Percentiles rank a stretch among this genome's conserved stretches.
Conservation (phyloP, 495 filamentous ascomycete genomes). For the Niebla homalea region DNA sequence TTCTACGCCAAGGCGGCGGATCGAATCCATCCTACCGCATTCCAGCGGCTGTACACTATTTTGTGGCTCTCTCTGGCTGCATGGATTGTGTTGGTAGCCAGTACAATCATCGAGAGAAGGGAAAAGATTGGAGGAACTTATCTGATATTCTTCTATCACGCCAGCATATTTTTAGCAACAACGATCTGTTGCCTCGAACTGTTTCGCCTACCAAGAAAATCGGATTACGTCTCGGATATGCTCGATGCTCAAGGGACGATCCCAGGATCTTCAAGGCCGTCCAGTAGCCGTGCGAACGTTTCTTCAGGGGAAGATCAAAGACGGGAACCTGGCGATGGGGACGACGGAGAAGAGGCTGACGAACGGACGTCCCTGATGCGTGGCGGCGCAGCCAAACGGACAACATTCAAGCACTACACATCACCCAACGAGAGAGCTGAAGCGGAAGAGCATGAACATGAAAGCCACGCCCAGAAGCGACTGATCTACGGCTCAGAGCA, state of each 20-base stretch:
- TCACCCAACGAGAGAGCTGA: slow-evolving; percentile 30
- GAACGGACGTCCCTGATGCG: slow-evolving; percentile 74
- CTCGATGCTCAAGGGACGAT: not conserved
- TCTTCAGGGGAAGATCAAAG: slow-evolving; percentile 23
- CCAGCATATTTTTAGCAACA: slow-evolving; percentile 58
- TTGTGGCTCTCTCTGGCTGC: slow-evolving; percentile 70
- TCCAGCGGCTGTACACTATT: slow-evolving; percentile 66
- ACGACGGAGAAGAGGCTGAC: slow-evolving; percentile 45
- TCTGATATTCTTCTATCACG: slow-evolving; percentile 67
- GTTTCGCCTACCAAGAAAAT: slow-evolving; percentile 61
- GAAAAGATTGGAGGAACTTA: slow-evolving; percentile 65
- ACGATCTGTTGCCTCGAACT: slow-evolving; percentile 65
- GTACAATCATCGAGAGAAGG: slow-evolving; percentile 61
- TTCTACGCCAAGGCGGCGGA: slow-evolving; percentile 71
- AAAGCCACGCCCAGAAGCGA: slow-evolving; percentile 19
- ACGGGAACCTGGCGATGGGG: slow-evolving; percentile 26
- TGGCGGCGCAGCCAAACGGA: slow-evolving; percentile 33
- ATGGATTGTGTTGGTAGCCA: slow-evolving; percentile 58
- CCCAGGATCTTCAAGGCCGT: slow-evolving; percentile 20
- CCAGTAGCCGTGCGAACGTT: slow-evolving; percentile 31
- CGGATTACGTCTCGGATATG: slow-evolving; percentile 38
- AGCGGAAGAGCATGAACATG: slow-evolving; percentile 19
- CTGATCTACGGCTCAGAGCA: slow-evolving; percentile 69
- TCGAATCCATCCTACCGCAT: slow-evolving; percentile 69
- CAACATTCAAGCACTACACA: slow-evolving; percentile 64